Evolutionary conservation across 2,329 filamentous ascomycete genomes (phyloP), one percentile per base, ranked within the genome.

Genomic region (Diaporthe batatas): DNA sequence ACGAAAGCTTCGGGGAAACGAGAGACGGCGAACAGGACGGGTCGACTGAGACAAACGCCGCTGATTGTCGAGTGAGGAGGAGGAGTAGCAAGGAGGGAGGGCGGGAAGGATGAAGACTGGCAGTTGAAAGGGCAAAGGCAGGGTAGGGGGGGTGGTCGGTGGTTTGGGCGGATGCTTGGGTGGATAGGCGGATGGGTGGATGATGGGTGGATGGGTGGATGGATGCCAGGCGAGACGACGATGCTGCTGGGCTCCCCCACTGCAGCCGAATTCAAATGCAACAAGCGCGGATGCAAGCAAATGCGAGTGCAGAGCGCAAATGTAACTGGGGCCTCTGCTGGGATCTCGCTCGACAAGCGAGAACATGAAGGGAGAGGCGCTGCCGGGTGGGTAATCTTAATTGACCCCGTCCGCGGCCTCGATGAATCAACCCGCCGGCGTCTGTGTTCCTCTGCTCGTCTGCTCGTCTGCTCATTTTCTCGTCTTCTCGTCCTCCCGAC

Each of bases 351-450:
- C 62, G 62, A 39, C 62, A 67, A 67, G 62, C 62, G 62, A 67
- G 62, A 67, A 67, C 44, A 53, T 67, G 62, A 53, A 67, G 47
- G 62, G 47, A 67, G 62, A 67, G 62, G 62, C 62, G 62, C 62
- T 25, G 62, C 62, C 47, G 62, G 47, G 62, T 53, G 62, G 47
- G 62, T 67, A 67, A 67, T 67, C 62, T 67, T 67, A 67, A 21
- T 67, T 67, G 62, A 67, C 62, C 62, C 62, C 62, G 62, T 68
- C 70, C 51, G 64, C 70, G 55, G 53, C 62, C 42, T 72, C 53
- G 62, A 72, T 49, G 62, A 58, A 68, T 53, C 62, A 67, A 67
- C 42, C 29, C 51, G 44, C 62, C 62, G 58, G 62, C 59, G 59
- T 55, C 70, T 67, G 70, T 68, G 59, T 49, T 58, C 39, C 65